Conservation (phyloP, 2,329 filamentous ascomycete genomes). For the Beauveria pseudobassiana region DNA sequence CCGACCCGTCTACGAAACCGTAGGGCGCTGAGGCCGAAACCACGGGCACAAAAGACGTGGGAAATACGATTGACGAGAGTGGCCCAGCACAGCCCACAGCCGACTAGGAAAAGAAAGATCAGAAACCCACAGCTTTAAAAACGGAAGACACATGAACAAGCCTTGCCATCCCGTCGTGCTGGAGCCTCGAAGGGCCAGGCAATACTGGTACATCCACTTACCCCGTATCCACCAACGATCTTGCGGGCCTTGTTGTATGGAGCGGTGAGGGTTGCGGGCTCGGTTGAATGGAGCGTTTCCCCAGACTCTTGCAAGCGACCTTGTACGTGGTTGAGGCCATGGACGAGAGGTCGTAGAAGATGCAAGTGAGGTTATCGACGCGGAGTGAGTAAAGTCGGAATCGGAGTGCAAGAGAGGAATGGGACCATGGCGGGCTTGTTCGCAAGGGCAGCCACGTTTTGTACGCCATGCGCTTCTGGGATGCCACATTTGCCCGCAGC, state of each 20-base stretch:
- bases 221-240: conserved; percentile 9
- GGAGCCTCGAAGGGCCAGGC: background rate
- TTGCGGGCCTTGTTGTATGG: background rate
- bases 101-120: background rate
- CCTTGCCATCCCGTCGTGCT: background rate
- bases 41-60: background rate
- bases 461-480: background rate
- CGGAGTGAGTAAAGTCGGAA: background rate
- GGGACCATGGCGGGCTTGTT: background rate
- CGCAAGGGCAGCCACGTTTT: background rate
- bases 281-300: background rate
- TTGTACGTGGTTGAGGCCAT: background rate
- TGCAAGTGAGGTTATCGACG: background rate
- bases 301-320: background rate
- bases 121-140: background rate
- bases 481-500: background rate
- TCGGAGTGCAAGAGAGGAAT: background rate
- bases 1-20: background rate
- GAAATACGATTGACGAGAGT: background rate
- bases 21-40: background rate
- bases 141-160: background rate
- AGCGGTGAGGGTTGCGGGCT: background rate
- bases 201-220: conserved; percentile 1
- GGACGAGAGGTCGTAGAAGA: background rate
- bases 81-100: background rate